Evolutionary conservation across 1,139 yeast genomes (phyloP), one percentile per base, ranked within the genome.

Genomic region (Lodderomyces parapsilosis): DNA sequence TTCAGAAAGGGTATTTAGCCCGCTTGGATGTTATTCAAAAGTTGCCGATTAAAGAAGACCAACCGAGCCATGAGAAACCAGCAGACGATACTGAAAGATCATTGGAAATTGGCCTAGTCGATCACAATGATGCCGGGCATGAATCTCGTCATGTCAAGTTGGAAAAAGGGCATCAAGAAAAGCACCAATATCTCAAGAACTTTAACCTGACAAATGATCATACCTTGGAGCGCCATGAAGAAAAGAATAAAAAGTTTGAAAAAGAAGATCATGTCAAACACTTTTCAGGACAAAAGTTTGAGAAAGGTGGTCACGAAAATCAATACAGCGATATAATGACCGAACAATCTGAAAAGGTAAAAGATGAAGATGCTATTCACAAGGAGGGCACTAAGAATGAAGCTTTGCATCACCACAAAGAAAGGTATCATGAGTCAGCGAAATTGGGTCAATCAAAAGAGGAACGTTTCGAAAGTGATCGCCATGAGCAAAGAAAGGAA

Each of bases 1-100:
- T 61, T 14, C 43, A 41, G 19, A 24, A 27, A 33, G 47, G 47
- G 8, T 20, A 10, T 22, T 22, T 34, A 22, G 2, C 27, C 14
- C 28, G 37, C 11, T 34, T 14, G 11, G 37, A 34, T 22, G 37
- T 34, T 4, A 22, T 34, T 22, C 18, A 23, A 22, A 11, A 14
- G 13, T 19, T 33, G 8, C 20, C 36, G 3, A n/a, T 33, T 19
- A 5, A 14, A n/a, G 25, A 33, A 20, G 8, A 14, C 8, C 27
- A 8, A 33, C 2, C 13, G 25, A 19, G 23, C 19, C 11, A 7
- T 10, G 17, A 20, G 36, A 18, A 20, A 8, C 15, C 23, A 17
- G 6, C 6, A 11, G 14, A 5, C 13, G 36, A 20, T 4, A n/a
- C 4, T 11, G 17, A 20, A 2, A 19, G 8, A 20, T 11, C 27